These are phyloP conservation scores for Trichoderma orchidacearum DNA, from an alignment of 495 filamentous ascomycete species.

Conservation along the genomic window DNA sequence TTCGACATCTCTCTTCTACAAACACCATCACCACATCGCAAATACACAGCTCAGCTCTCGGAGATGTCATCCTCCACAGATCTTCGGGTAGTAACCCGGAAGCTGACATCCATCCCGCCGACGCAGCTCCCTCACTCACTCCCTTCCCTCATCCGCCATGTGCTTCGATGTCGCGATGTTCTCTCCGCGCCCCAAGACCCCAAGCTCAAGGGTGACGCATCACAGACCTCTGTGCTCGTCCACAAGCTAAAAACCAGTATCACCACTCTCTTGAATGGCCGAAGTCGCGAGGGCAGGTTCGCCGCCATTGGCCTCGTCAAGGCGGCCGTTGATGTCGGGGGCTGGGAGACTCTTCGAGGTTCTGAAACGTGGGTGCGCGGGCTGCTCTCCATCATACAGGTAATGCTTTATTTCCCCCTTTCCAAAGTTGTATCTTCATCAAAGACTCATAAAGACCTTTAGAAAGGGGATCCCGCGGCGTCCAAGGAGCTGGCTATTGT, in stretches of 20 bases:
- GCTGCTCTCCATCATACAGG: slow-evolving; percentile 55
- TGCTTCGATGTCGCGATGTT: slow-evolving; percentile 44
- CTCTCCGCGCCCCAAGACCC: slow-evolving; percentile 36
- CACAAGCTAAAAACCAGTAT: slow-evolving; percentile 73
- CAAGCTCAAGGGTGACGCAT: slow-evolving; percentile 37
- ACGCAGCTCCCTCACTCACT: slow-evolving; percentile 50
- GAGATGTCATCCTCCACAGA: slow-evolving; percentile 14
- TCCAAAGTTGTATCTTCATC: neutral
- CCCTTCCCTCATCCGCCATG: slow-evolving; percentile 44
- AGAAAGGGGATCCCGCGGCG: slow-evolving; percentile 64
- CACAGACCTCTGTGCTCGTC: slow-evolving; percentile 48
- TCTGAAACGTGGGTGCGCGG: slow-evolving; percentile 59
- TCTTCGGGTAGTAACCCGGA: slow-evolving; percentile 52
- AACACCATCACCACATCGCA: too few relatives aligned
- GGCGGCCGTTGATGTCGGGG: slow-evolving; percentile 64
- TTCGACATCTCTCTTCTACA: too few relatives aligned
- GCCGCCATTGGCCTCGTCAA: slow-evolving; percentile 66
- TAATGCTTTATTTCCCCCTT: slow-evolving; percentile 18
- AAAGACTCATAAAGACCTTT: neutral
- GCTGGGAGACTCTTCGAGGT: slow-evolving; percentile 60
- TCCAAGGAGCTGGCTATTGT: slow-evolving; percentile 62
- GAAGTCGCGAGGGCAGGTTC: slow-evolving; percentile 57
- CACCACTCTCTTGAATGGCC: slow-evolving; percentile 59
- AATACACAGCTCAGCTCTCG: too few relatives aligned
- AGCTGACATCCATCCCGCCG: slow-evolving; percentile 47